Conservation (phyloP, 805 yeast genomes). For the Candida vartiovaarae region DNA sequence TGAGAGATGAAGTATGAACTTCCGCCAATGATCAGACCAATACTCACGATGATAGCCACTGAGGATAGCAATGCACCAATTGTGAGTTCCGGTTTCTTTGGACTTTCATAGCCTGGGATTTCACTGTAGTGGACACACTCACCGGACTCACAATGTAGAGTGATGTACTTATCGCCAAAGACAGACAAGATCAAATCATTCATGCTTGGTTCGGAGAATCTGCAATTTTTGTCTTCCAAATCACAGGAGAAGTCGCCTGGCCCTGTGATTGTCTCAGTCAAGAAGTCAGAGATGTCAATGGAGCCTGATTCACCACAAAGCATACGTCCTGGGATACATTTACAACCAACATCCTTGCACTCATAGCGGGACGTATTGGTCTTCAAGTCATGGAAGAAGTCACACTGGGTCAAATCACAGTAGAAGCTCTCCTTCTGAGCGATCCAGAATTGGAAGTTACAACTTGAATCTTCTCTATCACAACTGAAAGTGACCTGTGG, state of each 20-base stretch:
- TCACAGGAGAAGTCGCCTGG: slow-evolving; percentile 92
- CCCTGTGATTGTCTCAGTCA: slow-evolving; percentile 82
- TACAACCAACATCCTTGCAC: slow-evolving; percentile 75
- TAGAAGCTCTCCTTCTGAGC: slow-evolving; percentile 84
- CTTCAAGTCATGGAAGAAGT: slow-evolving; percentile 53
- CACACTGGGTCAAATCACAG: slow-evolving; percentile 76
- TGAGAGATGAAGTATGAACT: slow-evolving; percentile 43
- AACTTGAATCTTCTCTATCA: slow-evolving; percentile 51
- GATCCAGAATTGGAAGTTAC: slow-evolving; percentile 96
- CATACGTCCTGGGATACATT: slow-evolving; percentile 88
- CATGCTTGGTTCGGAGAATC: slow-evolving; percentile 93
- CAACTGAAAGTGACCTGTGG: slow-evolving; percentile 95
- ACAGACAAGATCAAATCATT: slow-evolving; percentile 83
- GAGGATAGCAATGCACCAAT: slow-evolving; percentile 41
- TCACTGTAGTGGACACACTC: slow-evolving; percentile 92
- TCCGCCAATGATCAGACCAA: slow-evolving; percentile 32
- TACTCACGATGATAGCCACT: slow-evolving; percentile 32
- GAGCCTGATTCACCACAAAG: slow-evolving; percentile 93
- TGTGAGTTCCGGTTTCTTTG: slow-evolving; percentile 39
- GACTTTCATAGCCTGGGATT: slow-evolving; percentile 81
- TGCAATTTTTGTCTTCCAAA: slow-evolving; percentile 51
- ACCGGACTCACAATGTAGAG: slow-evolving; percentile 73
- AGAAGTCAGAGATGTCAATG: slow-evolving; percentile 88
- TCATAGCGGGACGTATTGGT: slow-evolving; percentile 66
- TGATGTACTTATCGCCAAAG: slow-evolving; percentile 91